Percentiles rank a stretch among this genome's conserved stretches.
Evolutionary conservation across 192 early-diverging fungal species (phyloP).

Genomic region (Coemansia sp.): DNA sequence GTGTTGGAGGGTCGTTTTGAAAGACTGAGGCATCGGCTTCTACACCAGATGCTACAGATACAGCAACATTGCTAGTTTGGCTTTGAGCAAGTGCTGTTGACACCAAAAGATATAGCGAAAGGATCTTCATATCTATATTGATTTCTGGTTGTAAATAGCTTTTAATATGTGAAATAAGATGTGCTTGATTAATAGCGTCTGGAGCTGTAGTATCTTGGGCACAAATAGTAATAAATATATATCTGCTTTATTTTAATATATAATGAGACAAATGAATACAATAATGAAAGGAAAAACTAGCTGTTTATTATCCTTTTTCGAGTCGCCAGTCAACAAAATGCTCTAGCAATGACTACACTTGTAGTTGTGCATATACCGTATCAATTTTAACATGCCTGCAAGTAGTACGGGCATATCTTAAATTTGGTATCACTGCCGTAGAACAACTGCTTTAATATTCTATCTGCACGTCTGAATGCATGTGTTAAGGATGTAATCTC

Average conservation of each 20-base stretch:
- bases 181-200: background rate
- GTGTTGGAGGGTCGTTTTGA: background rate
- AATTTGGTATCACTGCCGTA: slow-evolving; percentile 2
- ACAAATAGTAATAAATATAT: too few species aligned
- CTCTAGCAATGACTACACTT: too few species aligned
- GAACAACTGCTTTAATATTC: background rate
- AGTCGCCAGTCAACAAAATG: too few species aligned
- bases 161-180: background rate
- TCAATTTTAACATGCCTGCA: background rate
- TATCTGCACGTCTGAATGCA: background rate
- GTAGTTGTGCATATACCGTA: background rate
- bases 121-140: slow-evolving; percentile 29
- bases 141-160: background rate
- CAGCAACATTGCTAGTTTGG: slow-evolving; percentile 6
- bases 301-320: too few species aligned
- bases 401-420: background rate
- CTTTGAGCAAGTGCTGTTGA: slow-evolving; percentile 34
- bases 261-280: too few species aligned
- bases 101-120: slow-evolving; percentile 37
- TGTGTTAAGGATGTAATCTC: background rate
- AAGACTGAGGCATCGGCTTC: background rate
- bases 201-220: too few species aligned
- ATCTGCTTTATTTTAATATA: too few species aligned
- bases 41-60: background rate
- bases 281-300: too few species aligned